Percentiles rank a stretch among this genome's conserved stretches.
phyloP scores from a whole-genome alignment of 2,329 filamentous ascomycete genomes.

The Hypomyces perniciosus region DNA sequence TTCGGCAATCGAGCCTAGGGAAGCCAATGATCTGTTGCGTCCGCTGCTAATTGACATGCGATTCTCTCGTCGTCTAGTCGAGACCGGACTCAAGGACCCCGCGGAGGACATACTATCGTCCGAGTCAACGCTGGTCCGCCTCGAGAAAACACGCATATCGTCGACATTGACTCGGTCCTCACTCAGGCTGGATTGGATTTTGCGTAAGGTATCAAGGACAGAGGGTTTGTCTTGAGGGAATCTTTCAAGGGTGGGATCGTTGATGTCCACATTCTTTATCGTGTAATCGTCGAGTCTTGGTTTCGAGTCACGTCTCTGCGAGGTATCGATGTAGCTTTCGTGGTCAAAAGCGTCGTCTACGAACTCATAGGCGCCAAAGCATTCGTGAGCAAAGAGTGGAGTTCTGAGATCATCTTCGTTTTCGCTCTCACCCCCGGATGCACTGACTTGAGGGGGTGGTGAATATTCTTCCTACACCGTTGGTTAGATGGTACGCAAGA shows the following conservation, averaged over 20 bases:
- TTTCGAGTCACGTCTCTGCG: conserved; percentile 3
- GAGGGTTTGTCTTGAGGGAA: conserved; percentile 41
- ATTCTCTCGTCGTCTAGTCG: conserved; percentile 26
- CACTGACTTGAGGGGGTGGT: conserved; percentile 8
- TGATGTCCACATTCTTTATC: conserved; percentile 27
- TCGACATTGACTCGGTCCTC: conserved; percentile 34
- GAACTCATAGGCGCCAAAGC: conserved; percentile 35
- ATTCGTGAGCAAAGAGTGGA: conserved; percentile 44
- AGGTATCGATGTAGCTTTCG: conserved; percentile 16
- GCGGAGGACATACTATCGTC: conserved; percentile 31
- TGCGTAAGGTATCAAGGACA: conserved; percentile 40
- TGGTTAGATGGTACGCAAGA: conserved; percentile 12
- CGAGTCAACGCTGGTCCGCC: conserved; percentile 32
- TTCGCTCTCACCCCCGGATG: conserved; percentile 15
- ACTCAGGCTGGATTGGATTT: conserved; percentile 38
- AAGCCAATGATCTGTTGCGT: conserved; percentile 34
- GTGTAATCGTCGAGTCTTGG: conserved; percentile 15
- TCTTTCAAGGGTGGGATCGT: conserved; percentile 43
- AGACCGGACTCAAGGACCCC: conserved; percentile 29
- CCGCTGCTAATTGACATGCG: conserved; percentile 28
- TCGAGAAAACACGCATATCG: conserved; percentile 25
- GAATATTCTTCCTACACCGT: conserved; percentile 13
- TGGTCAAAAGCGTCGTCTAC: conserved; percentile 28
- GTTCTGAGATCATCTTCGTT: conserved; percentile 22
- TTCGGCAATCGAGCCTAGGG: conserved; percentile 43